Conservation (phyloP, 768 basidiomycete species). For the Favolaschia claudopus region DNA sequence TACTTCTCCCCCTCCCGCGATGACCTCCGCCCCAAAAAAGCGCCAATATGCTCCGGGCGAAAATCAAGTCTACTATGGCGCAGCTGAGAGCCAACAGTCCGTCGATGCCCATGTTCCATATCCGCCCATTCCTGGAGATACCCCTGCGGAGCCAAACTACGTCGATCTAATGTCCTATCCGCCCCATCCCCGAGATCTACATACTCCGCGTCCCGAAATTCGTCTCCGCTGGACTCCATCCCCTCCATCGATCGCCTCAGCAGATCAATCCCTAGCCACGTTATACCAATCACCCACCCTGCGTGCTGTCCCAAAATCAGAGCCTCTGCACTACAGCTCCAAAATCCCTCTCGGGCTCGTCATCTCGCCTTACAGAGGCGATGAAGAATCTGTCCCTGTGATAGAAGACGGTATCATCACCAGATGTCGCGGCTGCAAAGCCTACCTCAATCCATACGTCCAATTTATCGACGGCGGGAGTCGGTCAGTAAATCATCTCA, state of each 20-base stretch:
- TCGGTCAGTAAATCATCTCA: conserved; percentile 42
- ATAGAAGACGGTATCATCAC: conserved; percentile 67
- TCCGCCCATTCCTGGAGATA: conserved; percentile 39
- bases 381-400: conserved; percentile 54
- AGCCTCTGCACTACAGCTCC: conserved; percentile 59
- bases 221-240: conserved; percentile 57
- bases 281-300: conserved; percentile 68
- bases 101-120: neutral
- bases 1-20: neutral
- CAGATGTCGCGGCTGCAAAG: conserved; percentile 63
- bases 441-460: conserved; percentile 74
- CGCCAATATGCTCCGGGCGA: conserved; percentile 69
- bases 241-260: neutral
- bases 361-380: conserved; percentile 63
- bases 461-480: conserved; percentile 72
- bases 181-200: conserved; percentile 62
- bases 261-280: conserved; percentile 57
- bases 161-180: conserved; percentile 66
- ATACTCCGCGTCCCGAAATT: conserved; percentile 60
- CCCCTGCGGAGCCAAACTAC: conserved; percentile 52
- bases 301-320: conserved; percentile 63
- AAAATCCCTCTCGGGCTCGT: conserved; percentile 66
- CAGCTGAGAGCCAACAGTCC: neutral
- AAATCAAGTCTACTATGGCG: conserved; percentile 57
- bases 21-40: conserved; percentile 45